These are phyloP conservation scores for Suillus occidentalis DNA, from an alignment of 768 basidiomycete species.

Conservation along the genomic window DNA sequence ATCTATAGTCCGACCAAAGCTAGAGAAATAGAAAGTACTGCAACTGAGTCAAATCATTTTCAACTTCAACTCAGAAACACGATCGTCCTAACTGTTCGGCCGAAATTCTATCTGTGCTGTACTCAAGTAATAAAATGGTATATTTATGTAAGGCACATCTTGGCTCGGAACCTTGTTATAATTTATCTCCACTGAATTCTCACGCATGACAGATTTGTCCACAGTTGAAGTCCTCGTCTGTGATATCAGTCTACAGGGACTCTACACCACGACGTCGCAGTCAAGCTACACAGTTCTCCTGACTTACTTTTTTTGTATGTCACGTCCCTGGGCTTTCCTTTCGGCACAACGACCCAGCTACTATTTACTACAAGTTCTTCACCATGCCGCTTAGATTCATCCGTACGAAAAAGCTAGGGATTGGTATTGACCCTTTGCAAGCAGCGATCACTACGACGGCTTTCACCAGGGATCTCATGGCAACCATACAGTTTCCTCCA, in stretches of 20 bases:
- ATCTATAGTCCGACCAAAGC: too few relatives aligned
- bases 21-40: too few relatives aligned
- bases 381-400: slow-evolving; percentile 33
- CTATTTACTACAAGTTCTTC: neutral
- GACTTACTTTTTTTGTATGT: neutral
- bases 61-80: neutral
- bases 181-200: neutral
- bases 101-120: neutral
- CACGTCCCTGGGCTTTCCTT: neutral
- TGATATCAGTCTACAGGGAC: neutral
- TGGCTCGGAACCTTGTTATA: neutral
- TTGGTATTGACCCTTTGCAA: slow-evolving; percentile 31
- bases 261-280: neutral
- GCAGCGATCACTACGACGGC: slow-evolving; percentile 31
- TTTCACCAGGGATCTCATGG: slow-evolving; percentile 32
- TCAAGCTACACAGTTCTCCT: neutral
- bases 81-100: neutral
- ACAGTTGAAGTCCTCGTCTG: neutral
- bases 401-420: slow-evolving; percentile 25
- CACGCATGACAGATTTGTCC: neutral
- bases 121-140: neutral
- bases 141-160: neutral
- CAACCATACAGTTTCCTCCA: slow-evolving; percentile 42
- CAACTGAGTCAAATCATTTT: too few relatives aligned
- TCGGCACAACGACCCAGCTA: neutral